Conservation (phyloP, 2,329 filamentous ascomycete species). For the Aspergillus quadrilineatus region DNA sequence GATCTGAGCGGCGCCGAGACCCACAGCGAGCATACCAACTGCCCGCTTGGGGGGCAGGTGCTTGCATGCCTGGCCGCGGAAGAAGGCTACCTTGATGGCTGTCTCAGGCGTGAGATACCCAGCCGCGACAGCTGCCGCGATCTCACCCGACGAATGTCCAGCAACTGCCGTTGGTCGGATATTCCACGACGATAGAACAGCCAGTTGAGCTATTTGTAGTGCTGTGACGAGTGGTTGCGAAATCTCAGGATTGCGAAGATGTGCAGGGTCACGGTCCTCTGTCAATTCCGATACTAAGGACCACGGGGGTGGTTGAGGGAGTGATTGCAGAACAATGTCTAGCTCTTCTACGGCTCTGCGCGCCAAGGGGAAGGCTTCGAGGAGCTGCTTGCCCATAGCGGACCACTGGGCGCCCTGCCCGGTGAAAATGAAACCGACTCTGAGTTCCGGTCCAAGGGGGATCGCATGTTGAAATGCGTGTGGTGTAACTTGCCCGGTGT, state of each 20-base stretch:
- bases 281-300: not conserved
- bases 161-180: constrained; percentile 16
- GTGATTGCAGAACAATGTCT: not conserved
- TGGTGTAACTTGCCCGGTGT: too few relatives aligned
- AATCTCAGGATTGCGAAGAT: not conserved
- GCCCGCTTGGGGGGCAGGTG: not conserved
- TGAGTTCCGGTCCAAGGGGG: not conserved
- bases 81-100: constrained; percentile 20
- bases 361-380: constrained; percentile 10
- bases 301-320: not conserved
- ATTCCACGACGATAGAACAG: constrained; percentile 13
- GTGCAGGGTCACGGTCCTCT: not conserved
- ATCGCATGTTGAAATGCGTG: not conserved
- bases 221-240: constrained; percentile 20
- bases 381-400: constrained; percentile 19
- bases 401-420: constrained; percentile 28
- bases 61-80: constrained; percentile 10
- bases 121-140: constrained; percentile 23
- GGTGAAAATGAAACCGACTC: constrained; percentile 24
- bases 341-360: not conserved
- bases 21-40: constrained; percentile 29
- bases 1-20: constrained; percentile 3
- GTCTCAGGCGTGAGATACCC: constrained; percentile 14
- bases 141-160: constrained; percentile 25
- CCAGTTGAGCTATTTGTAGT: constrained; percentile 18